Evolutionary conservation across 805 yeast species (phyloP), one percentile per base, ranked within the genome.

Genomic region (Starmerella apicola): DNA sequence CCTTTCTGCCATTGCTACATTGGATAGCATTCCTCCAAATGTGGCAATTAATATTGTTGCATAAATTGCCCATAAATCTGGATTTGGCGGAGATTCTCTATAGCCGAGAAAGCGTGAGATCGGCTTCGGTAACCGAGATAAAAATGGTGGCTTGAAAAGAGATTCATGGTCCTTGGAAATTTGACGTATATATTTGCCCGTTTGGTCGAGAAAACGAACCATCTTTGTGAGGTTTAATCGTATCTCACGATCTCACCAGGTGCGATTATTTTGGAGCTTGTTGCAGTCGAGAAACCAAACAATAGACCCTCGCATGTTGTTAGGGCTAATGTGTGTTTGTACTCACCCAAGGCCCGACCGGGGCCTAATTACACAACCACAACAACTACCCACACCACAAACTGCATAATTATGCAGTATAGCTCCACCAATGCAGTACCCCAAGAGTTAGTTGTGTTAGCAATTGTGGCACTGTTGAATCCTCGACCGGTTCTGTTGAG

Each of bases 1-100:
- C 36, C 52, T 53, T 29, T 40, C 42, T 43, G 48, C 47, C 7
- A 56, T 45, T 3, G 50, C 49, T 32, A 47, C 38, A 12, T 51
- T 48, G 12, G 49, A 43, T 10, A 53, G 38, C 45, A 60, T 45
- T 10, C 56, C 60, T 2, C 52, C 51, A 43, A 57, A 55, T 1
- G 60, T 55, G 16, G 38, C 35, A 1, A 57, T 32, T 13, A 57
- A 44, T 1, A 50, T 42, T 15, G 46, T 44, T 7, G 44, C 9
- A 10, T 39, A 41, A 9, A 37, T 25, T 7, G 43, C 27, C 39
- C 36, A 35, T 13, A 34, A 31, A 5, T 37, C 17, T 9, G 37
- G 39, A 26, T 28, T 39, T 6, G 22, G 39, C 19, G 43, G 42
- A 21, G 16, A 17, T 10, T 22, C 31, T 8, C 54, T 39, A 38